These are phyloP conservation scores for Amyloporia xantha DNA, from an alignment of 768 basidiomycete genomes.

Conservation along the genomic window DNA sequence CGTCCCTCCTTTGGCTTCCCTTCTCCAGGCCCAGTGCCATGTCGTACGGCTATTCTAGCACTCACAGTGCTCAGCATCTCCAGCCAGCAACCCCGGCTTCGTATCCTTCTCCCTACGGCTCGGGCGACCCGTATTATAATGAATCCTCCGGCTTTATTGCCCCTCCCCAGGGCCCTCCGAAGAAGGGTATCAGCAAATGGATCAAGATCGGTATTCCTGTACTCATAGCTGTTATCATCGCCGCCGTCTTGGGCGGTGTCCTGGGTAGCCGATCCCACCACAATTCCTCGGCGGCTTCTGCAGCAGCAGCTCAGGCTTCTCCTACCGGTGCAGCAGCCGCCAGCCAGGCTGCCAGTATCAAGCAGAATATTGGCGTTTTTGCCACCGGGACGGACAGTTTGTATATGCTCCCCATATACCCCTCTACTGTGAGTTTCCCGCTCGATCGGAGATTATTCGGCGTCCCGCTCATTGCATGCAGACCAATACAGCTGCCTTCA, in stretches of 20 bases:
- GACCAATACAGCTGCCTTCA: constrained; percentile 73
- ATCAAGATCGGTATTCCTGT: constrained; percentile 70
- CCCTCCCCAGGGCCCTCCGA: constrained; percentile 28
- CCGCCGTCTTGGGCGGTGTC: constrained; percentile 72
- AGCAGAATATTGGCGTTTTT: constrained; percentile 57
- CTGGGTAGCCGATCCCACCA: constrained; percentile 57
- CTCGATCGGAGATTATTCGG: not conserved
- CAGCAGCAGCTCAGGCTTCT: constrained; percentile 34
- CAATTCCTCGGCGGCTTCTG: constrained; percentile 28
- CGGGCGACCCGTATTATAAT: constrained; percentile 63
- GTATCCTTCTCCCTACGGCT: constrained; percentile 39
- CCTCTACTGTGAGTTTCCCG: constrained; percentile 65
- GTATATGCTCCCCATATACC: constrained; percentile 81
- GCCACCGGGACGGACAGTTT: constrained; percentile 74
- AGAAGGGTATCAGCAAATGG: constrained; percentile 60
- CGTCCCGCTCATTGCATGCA: constrained; percentile 23
- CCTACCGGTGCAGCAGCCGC: no score
- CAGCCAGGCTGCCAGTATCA: constrained; percentile 52
- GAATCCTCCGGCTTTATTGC: constrained; percentile 66
- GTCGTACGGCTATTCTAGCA: constrained; percentile 34
- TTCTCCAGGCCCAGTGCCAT: constrained; percentile 21
- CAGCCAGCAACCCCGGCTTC: constrained; percentile 3
- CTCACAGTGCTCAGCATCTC: constrained; percentile 14
- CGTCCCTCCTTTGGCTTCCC: constrained; percentile 17
- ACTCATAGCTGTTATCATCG: constrained; percentile 54